Conservation (phyloP, 257 asterid species). For the Jasminum sambac region DNA sequence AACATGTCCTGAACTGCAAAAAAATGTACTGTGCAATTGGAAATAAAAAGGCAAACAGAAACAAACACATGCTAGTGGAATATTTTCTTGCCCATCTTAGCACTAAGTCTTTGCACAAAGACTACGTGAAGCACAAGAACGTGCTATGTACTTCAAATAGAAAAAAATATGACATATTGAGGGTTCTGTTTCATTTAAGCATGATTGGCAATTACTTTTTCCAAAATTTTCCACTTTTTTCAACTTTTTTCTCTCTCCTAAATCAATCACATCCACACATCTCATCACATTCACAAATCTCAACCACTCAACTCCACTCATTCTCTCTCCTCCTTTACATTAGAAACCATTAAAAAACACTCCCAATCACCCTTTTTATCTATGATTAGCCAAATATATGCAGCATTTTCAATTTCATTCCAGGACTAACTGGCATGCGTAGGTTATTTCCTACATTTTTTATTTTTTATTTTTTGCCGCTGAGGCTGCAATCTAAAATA, state of each 20-base stretch:
- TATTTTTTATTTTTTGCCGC: too few species aligned
- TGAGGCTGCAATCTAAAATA: neutral
- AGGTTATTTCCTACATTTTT: neutral
- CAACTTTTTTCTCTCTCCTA: too few species aligned
- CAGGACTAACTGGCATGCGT: neutral
- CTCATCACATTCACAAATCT: too few species aligned
- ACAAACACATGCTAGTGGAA: neutral
- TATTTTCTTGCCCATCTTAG: neutral
- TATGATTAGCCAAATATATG: neutral
- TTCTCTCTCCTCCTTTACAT: too few species aligned
- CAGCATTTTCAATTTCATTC: neutral
- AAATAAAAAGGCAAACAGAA: neutral
- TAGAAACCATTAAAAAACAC: too few species aligned
- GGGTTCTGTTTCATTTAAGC: neutral
- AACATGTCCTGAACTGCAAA: slow-evolving; percentile 1
- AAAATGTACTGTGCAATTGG: slow-evolving; percentile 9
- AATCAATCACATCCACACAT: too few species aligned
- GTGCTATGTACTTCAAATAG: neutral
- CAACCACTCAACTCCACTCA: too few species aligned
- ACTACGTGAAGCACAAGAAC: neutral
- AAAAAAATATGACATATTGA: neutral
- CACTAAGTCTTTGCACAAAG: neutral
- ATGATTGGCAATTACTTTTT: too few species aligned
- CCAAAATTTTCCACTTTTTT: too few species aligned
- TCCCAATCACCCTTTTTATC: too few species aligned